phyloP scores from a whole-genome alignment of 176 grass and related monocot genomes.

The Poa annua region DNA sequence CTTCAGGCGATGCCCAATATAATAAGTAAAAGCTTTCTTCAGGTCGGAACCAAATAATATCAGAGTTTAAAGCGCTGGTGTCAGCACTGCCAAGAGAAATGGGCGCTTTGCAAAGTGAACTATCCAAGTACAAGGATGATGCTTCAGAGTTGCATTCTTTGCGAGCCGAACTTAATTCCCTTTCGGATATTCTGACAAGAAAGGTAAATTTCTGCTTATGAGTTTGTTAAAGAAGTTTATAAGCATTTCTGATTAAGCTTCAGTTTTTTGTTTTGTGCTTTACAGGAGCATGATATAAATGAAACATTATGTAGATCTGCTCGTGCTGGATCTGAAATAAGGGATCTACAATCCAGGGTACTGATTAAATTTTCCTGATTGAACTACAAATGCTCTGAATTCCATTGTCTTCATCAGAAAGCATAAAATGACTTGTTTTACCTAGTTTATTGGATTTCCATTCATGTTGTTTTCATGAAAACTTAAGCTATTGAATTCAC shows the following conservation, averaged over 20 bases:
- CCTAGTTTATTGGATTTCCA: constrained; percentile 10
- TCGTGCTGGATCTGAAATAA: constrained; percentile 42
- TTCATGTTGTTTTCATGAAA: constrained; percentile 18
- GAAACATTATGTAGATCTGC: constrained; percentile 34
- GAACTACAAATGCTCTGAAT: neutral
- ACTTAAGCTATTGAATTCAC: constrained; percentile 21
- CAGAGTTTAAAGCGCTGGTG: constrained; percentile 77
- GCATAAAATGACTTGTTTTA: constrained; percentile 22
- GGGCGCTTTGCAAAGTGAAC: constrained; percentile 74
- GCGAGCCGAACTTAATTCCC: constrained; percentile 74
- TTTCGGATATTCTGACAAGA: constrained; percentile 64
- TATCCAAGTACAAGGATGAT: constrained; percentile 72
- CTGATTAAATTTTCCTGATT: neutral
- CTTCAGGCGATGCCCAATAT: constrained; percentile 10
- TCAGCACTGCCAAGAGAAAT: constrained; percentile 79
- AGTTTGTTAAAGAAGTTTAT: constrained; percentile 7
- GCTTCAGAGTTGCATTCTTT: constrained; percentile 68
- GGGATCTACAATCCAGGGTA: constrained; percentile 44
- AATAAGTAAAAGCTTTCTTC: constrained; percentile 33
- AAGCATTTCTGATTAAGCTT: neutral
- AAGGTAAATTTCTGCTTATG: constrained; percentile 54
- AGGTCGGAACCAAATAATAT: constrained; percentile 89
- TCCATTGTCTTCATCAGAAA: constrained; percentile 1
- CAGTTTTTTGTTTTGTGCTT: constrained; percentile 9
- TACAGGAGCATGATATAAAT: constrained; percentile 42